These are phyloP conservation scores for Pelagophyceae sp. DNA, from an alignment of 352 stramenopile species.

Conservation along the genomic window DNA sequence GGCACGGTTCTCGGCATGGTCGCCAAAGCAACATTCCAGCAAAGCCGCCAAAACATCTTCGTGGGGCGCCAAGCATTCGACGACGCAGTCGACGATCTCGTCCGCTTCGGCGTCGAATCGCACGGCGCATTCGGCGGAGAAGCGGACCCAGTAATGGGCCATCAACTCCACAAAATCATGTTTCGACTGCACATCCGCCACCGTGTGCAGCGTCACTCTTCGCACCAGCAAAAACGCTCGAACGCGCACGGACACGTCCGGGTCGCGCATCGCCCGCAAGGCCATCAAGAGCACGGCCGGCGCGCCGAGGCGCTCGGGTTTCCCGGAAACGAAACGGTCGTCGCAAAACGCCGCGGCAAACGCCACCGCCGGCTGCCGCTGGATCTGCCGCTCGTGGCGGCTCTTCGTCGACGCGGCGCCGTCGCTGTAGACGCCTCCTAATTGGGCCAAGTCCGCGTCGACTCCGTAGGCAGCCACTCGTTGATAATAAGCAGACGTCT, in stretches of 20 bases:
- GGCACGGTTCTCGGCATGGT: background rate
- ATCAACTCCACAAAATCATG: background rate
- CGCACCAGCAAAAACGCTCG: constrained; percentile 1
- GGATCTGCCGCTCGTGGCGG: background rate
- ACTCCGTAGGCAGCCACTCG: background rate
- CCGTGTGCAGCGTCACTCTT: background rate
- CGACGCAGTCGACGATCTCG: constrained; percentile 13
- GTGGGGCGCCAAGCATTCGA: background rate
- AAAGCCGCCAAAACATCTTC: background rate
- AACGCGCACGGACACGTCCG: constrained; percentile 1
- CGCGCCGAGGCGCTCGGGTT: constrained; percentile 3
- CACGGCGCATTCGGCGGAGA: background rate
- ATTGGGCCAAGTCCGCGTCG: background rate
- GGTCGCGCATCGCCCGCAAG: background rate
- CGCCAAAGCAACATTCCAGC: background rate
- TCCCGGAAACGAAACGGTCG: constrained; percentile 2
- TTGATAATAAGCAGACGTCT: background rate
- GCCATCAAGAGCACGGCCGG: background rate
- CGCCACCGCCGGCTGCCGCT: background rate
- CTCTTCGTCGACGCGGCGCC: background rate
- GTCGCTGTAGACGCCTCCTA: background rate
- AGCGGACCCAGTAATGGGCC: constrained; percentile 4
- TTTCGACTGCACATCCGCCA: background rate
- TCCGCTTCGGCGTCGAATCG: background rate
- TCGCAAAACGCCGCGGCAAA: background rate